These are phyloP conservation scores for Macrotyloma uniflorum DNA, from an alignment of 306 rosid genomes.

Conservation along the genomic window DNA sequence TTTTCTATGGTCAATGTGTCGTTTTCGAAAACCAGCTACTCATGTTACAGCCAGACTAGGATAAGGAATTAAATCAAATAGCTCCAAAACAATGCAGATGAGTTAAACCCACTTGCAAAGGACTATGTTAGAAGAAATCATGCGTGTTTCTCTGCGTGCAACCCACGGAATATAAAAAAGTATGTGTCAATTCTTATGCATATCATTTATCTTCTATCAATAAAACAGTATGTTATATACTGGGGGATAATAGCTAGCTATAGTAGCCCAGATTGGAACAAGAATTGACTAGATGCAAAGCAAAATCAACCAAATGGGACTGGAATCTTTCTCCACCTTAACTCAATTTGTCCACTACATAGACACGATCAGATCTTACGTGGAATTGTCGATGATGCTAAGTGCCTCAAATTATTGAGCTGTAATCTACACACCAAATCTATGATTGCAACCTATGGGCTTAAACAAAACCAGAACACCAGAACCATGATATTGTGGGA, in stretches of 20 bases:
- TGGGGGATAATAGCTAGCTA: neutral
- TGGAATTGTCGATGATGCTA: neutral
- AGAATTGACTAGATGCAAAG: constrained; percentile 41
- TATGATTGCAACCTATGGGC: constrained; percentile 31
- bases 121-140: neutral
- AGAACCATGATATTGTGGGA: constrained; percentile 17
- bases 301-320: constrained; percentile 35
- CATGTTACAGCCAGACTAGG: neutral
- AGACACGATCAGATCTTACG: neutral
- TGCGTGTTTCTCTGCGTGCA: neutral
- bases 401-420: neutral
- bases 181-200: neutral
- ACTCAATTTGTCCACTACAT: neutral
- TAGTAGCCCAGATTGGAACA: constrained; percentile 7
- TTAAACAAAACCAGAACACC: constrained; percentile 31
- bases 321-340: constrained; percentile 14
- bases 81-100: neutral
- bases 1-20: too few relatives aligned
- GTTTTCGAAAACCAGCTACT: neutral
- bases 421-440: constrained; percentile 18
- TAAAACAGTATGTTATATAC: neutral
- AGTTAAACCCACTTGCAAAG: constrained; percentile 22
- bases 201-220: neutral
- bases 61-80: neutral
- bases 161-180: neutral